These are phyloP conservation scores for Pouteria campechiana DNA, from an alignment of 179 eudicot genomes.

Conservation along the genomic window DNA sequence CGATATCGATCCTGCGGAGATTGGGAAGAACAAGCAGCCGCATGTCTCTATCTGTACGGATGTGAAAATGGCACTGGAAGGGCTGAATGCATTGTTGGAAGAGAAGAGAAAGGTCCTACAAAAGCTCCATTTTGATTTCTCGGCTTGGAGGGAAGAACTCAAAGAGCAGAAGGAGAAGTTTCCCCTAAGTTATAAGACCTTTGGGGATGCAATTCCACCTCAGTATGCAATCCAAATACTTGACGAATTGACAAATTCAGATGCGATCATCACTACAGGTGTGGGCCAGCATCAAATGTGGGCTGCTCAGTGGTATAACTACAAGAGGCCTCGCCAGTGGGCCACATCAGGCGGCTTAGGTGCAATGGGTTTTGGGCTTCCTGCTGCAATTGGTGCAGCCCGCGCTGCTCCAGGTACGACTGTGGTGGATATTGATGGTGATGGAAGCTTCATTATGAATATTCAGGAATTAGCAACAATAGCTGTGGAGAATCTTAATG, in stretches of 20 bases:
- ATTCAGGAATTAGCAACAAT: slow-evolving; percentile 85
- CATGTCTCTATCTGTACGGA: slow-evolving; percentile 75
- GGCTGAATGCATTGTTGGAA: slow-evolving; percentile 49
- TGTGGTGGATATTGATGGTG: slow-evolving; percentile 91
- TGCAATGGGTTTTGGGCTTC: slow-evolving; percentile 95
- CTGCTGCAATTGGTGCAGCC: slow-evolving; percentile 95
- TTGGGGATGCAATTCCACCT: slow-evolving; percentile 89
- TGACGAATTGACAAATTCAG: slow-evolving; percentile 73
- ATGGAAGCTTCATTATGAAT: slow-evolving; percentile 47
- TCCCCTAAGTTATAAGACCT: slow-evolving; percentile 66
- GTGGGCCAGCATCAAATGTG: slow-evolving; percentile 99
- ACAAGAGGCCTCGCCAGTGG: slow-evolving; percentile 79
- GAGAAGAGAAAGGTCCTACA: slow-evolving; percentile 1
- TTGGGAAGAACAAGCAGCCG: slow-evolving; percentile 88
- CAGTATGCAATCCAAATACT: slow-evolving; percentile 83
- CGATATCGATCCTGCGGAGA: slow-evolving; percentile 88
- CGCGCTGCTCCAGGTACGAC: slow-evolving; percentile 65
- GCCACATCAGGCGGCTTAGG: slow-evolving; percentile 83
- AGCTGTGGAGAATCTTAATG: slow-evolving; percentile 68
- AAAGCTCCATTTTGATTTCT: slow-evolving; percentile 38
- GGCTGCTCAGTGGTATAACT: slow-evolving; percentile 86
- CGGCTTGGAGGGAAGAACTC: slow-evolving; percentile 59
- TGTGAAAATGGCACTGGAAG: slow-evolving; percentile 51
- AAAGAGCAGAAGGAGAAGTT: slow-evolving; percentile 36
- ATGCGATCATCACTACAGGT: slow-evolving; percentile 77